Base-by-base conservation (phyloP, 331 rosid species). In the Rosa hybrid region DNA sequence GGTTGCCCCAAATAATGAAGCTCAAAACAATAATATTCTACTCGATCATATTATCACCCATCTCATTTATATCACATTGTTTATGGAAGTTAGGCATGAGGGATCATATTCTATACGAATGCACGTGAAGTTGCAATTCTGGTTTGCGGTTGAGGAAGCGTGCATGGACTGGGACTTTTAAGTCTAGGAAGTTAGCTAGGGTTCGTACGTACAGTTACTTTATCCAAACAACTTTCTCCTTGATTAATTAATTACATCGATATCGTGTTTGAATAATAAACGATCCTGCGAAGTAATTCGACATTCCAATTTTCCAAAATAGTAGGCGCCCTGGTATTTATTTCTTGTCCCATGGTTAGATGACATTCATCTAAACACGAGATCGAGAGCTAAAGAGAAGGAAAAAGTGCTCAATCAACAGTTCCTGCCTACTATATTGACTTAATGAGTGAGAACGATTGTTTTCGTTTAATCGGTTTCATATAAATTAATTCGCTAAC, bases 1-100 rank as follows among this genome's bases (percentile, higher is more conserved):
- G 17, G 3, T 41, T 39, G 21, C 16, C 50, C 27, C 72, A 68
- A 68, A 68, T 68, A 68, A 68, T 68, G 72, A 68, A 68, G 72
- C 30, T 41, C 23, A 11, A 0, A 68, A 17, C 72, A 68, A 42
- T 68, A 68, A 68, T 41, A 68, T 41, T 18, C 8, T 27, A 27
- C 42, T 12, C 13, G 69, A 63, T 63, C 68, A 23, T 9, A 2
- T 45, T 45, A 57, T 20, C 12, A 25, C 0, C 2, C 64, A 57
- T 57, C 65, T 59, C 20, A 20, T 17, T 53, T 5, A 8, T n/a
- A 57, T n/a, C 13, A 7, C 17, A 5, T 67, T 67, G 72, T 38
- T 67, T 25, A 44, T 12, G 25, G 56, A 21, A 45, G 56, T 70
- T 70, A 45, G 74, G 54, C 54, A 2, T 11, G 48, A 44, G 45